These are phyloP conservation scores for Candida oleophila DNA, from an alignment of 805 yeast genomes.

Conservation along the genomic window DNA sequence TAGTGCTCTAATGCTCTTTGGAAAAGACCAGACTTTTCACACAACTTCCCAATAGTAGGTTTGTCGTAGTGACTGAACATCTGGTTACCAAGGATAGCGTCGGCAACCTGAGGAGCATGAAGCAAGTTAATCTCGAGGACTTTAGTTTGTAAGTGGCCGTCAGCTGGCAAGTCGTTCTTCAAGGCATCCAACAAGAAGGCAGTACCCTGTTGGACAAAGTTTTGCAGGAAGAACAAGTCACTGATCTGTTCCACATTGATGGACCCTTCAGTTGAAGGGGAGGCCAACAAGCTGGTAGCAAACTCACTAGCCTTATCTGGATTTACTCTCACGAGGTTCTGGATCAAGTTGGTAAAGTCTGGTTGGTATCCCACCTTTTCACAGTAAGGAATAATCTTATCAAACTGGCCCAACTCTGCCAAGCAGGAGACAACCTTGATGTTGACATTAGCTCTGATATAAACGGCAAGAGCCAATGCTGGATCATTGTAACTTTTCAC, in stretches of 20 bases:
- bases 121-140: conserved; percentile 87
- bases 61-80: conserved; percentile 96
- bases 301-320: conserved; percentile 99
- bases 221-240: conserved; percentile 92
- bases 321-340: conserved; percentile 84
- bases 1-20: conserved; percentile 97
- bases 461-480: conserved; percentile 86
- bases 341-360: conserved; percentile 84
- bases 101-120: conserved; percentile 99
- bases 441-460: conserved; percentile 77
- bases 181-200: conserved; percentile 94
- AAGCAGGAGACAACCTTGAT: conserved; percentile 87
- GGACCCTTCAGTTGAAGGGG: conserved; percentile 54
- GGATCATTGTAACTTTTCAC: conserved; percentile 81
- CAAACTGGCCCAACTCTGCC: conserved; percentile 96
- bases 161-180: conserved; percentile 89
- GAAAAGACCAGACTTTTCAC: conserved; percentile 94
- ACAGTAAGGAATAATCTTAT: conserved; percentile 91
- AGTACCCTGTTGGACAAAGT: conserved; percentile 95
- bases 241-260: conserved; percentile 84
- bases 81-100: conserved; percentile 92
- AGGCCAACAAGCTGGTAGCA: conserved; percentile 76
- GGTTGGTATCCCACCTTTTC: conserved; percentile 87
- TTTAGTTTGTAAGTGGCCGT: conserved; percentile 94
- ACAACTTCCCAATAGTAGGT: conserved; percentile 84